Evolutionary conservation across 2,329 filamentous ascomycete genomes (phyloP), one percentile per base, ranked within the genome.

Genomic region (Aspergillus chevalieri): DNA sequence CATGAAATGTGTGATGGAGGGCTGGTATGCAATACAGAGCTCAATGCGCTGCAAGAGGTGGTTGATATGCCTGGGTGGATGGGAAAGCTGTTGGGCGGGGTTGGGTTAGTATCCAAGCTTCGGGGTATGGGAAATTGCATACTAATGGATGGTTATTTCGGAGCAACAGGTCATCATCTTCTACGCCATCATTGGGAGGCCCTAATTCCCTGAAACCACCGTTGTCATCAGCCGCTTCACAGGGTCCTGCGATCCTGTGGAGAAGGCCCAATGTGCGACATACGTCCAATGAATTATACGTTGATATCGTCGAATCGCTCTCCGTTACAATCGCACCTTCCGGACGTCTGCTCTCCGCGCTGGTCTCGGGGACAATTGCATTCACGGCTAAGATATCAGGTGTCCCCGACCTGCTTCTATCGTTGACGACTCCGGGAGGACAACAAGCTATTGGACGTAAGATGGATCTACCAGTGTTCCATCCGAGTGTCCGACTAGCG

Each of bases 1-100:
- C 89, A 85, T 53, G 93, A 98, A 72, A 95, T 98, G 87, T 96
- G 93, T 67, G 93, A 98, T 76, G 89, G 85, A 38, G 93, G 93
- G 14, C 80, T 84, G n/a, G 80, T 96, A 33, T 87, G 81, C 63
- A 95, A 89, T 49, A 96, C 92, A 1, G 93, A 98, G 68, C 87
- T 88, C 8, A 97, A 98, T 74, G 89, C 91, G 17, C 73, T 98
- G 62, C 81, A 89, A 61, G 93, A 98, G 65, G 78, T 92, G 12
- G 89, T 98, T 12, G 91, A 96, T 66, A 89, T 94, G 14, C 90
- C 95, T 54, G 89, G 88, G 28, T 86, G 90, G 74, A 81, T 97
- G 70, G 90, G 89, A 57, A 95, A 91, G 70, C 70, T 98, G 47
- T 75, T 98, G 15, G 89, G 90, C 43, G 89, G 87, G 57, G 89